These are phyloP conservation scores for Favolaschia claudopus DNA, from an alignment of 768 basidiomycete genomes.

Conservation along the genomic window DNA sequence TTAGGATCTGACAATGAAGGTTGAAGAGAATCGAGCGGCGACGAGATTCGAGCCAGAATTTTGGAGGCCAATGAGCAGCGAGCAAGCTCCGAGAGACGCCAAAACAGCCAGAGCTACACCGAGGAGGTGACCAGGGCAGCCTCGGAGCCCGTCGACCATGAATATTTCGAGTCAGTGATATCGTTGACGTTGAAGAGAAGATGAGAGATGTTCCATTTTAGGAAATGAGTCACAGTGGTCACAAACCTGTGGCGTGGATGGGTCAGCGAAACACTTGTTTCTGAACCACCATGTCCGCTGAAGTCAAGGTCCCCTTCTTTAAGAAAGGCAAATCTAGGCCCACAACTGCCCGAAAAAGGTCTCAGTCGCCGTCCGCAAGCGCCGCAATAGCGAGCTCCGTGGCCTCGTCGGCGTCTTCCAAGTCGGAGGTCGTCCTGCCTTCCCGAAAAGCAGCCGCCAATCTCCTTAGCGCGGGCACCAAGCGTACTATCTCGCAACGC, in stretches of 20 bases:
- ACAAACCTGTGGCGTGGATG: background rate
- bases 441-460: slow-evolving; percentile 71
- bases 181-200: too few species aligned
- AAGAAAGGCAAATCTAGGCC: slow-evolving; percentile 87
- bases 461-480: slow-evolving; percentile 81
- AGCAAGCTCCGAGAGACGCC: too few species aligned
- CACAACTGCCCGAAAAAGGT: slow-evolving; percentile 77
- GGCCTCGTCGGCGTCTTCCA: slow-evolving; percentile 49
- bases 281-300: slow-evolving; percentile 46
- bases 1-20: too few species aligned
- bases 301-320: slow-evolving; percentile 82
- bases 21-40: too few species aligned
- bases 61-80: too few species aligned
- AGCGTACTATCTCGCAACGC: slow-evolving; percentile 62
- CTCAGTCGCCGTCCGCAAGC: slow-evolving; percentile 61
- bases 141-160: too few species aligned
- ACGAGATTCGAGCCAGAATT: too few species aligned
- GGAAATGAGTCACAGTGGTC: too few species aligned
- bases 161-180: too few species aligned
- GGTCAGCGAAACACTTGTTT: slow-evolving; percentile 4
- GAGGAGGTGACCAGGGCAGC: too few species aligned
- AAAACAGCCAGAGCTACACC: too few species aligned
- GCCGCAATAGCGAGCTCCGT: slow-evolving; percentile 36
- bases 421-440: slow-evolving; percentile 82
- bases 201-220: too few species aligned